These are phyloP conservation scores for Harringtonia lauricola DNA, from an alignment of 2,329 filamentous ascomycete species.

Conservation along the genomic window DNA sequence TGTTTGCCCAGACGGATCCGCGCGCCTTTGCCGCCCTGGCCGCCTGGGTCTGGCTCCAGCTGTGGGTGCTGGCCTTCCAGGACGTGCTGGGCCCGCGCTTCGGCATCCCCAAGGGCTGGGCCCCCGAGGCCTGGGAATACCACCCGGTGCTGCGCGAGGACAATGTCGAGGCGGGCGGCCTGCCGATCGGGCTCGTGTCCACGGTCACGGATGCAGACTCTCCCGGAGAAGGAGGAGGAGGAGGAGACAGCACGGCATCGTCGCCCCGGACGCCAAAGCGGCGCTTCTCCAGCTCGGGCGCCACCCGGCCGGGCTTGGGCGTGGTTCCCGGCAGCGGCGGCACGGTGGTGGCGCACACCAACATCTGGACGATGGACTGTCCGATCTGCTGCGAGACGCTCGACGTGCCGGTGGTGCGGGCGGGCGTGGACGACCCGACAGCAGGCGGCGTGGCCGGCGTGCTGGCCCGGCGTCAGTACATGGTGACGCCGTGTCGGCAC, in stretches of 20 bases:
- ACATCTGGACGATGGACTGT: slow-evolving; percentile 62
- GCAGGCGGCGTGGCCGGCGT: slow-evolving; percentile 51
- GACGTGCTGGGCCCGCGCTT: slow-evolving; percentile 82
- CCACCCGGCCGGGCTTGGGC: not conserved
- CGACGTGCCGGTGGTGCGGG: slow-evolving; percentile 71
- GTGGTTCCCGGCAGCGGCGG: slow-evolving; percentile 1
- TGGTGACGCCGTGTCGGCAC: slow-evolving; percentile 95
- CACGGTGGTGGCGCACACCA: slow-evolving; percentile 20
- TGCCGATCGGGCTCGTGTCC: slow-evolving; percentile 60
- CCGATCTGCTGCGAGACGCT: slow-evolving; percentile 90
- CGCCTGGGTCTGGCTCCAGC: slow-evolving; percentile 81
- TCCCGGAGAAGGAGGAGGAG: no score
- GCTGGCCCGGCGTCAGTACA: slow-evolving; percentile 73
- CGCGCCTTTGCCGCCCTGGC: slow-evolving; percentile 52
- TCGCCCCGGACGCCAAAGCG: slow-evolving; percentile 17
- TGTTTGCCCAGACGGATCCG: slow-evolving; percentile 63
- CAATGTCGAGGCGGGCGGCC: slow-evolving; percentile 62
- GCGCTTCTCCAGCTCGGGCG: slow-evolving; percentile 16
- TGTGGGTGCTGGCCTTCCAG: slow-evolving; percentile 68
- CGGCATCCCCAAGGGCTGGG: slow-evolving; percentile 60
- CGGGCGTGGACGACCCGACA: slow-evolving; percentile 37
- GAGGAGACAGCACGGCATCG: slow-evolving; percentile 6
- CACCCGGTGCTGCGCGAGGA: slow-evolving; percentile 82
- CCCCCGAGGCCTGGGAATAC: slow-evolving; percentile 81
- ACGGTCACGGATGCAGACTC: slow-evolving; percentile 4